phyloP scores from a whole-genome alignment of 2,329 filamentous ascomycete genomes.

The Botrytis elliptica region DNA sequence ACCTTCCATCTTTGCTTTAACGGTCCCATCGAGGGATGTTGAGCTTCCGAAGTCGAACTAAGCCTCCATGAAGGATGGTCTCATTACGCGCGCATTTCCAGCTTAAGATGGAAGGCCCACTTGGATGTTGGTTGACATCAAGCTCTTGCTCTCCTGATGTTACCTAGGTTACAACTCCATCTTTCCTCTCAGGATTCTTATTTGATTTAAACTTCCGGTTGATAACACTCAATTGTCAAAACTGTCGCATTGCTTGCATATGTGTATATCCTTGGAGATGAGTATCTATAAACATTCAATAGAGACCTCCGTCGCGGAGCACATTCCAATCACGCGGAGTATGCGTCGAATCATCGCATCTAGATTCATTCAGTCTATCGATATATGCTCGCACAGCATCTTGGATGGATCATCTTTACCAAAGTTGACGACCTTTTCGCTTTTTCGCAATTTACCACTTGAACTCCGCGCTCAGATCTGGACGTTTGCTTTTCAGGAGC shows the following conservation, averaged over 20 bases:
- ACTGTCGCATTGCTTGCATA: not conserved
- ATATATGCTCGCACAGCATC: not conserved
- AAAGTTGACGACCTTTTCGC: not conserved
- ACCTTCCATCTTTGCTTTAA: not conserved
- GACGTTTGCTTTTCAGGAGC: slow-evolving; percentile 1
- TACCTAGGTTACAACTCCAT: not conserved
- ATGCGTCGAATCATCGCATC: slow-evolving; percentile 6
- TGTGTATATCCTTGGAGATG: not conserved
- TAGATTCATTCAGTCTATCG: slow-evolving; percentile 1
- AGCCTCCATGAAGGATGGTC: not conserved
- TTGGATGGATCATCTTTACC: too few relatives aligned
- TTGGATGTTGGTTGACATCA: not conserved
- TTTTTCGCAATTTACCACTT: slow-evolving; percentile 8
- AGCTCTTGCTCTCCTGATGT: not conserved
- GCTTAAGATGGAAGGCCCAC: not conserved
- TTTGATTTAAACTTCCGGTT: not conserved
- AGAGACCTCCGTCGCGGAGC: not conserved
- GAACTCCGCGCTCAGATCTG: slow-evolving; percentile 8
- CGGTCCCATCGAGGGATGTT: not conserved
- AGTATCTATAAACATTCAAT: not conserved
- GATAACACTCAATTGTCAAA: not conserved
- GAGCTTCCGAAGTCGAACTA: not conserved
- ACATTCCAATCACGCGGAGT: not conserved
- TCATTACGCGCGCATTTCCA: not conserved
- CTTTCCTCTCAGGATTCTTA: too few relatives aligned